These are phyloP conservation scores for Stachybotrys chartarum DNA, from an alignment of 2,329 filamentous ascomycete genomes.

Conservation along the genomic window DNA sequence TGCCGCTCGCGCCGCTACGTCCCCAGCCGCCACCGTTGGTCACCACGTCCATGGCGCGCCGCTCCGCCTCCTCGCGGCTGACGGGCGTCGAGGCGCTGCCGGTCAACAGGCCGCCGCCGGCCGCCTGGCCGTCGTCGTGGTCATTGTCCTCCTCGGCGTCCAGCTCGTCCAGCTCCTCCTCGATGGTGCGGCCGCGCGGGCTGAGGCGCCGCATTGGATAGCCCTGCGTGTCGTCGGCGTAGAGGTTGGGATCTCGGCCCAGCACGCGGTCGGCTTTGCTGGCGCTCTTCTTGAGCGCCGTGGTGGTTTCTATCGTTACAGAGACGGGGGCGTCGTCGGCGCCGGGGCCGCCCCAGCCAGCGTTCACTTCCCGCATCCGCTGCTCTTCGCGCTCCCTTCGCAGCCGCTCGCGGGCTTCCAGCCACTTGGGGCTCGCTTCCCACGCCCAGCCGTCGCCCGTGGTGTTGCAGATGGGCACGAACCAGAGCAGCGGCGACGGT, in stretches of 20 bases:
- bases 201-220: slow-evolving; percentile 41
- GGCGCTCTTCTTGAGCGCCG: slow-evolving; percentile 28
- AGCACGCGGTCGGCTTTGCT: slow-evolving; percentile 54
- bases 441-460: slow-evolving; percentile 90
- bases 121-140: slow-evolving; percentile 21
- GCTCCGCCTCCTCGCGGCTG: slow-evolving; percentile 33
- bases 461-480: slow-evolving; percentile 74
- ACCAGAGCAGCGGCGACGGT: slow-evolving; percentile 64
- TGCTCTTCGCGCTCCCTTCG: slow-evolving; percentile 51
- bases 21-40: slow-evolving; percentile 30
- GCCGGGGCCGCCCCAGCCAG: slow-evolving; percentile 53
- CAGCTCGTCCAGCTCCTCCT: slow-evolving; percentile 33
- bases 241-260: slow-evolving; percentile 49
- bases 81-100: slow-evolving; percentile 25
- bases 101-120: slow-evolving; percentile 21
- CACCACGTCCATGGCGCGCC: slow-evolving; percentile 37
- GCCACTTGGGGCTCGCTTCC: slow-evolving; percentile 78
- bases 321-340: slow-evolving; percentile 14
- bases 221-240: slow-evolving; percentile 39
- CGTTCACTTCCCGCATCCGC: slow-evolving; percentile 54
- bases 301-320: slow-evolving; percentile 12
- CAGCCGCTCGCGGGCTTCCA: slow-evolving; percentile 62
- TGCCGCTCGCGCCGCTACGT: slow-evolving; percentile 33
- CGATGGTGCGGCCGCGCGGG: slow-evolving; percentile 34
- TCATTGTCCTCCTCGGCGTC: slow-evolving; percentile 26